Base-by-base conservation (phyloP, 306 rosid genomes). In the Vigna trinervia region DNA sequence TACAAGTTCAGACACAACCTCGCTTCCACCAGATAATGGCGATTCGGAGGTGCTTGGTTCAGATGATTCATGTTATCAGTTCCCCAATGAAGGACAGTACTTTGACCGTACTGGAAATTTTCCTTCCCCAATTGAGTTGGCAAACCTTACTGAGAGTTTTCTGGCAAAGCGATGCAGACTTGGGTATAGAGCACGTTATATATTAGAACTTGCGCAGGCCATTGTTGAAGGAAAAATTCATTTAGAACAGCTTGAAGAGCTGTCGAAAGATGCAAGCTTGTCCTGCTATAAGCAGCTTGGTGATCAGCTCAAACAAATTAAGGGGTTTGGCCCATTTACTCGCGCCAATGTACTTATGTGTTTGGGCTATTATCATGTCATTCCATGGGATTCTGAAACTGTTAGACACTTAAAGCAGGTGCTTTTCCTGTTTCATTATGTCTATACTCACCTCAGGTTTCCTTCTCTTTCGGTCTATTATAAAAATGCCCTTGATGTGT, bases 281-380 rank as follows among this genome's bases (percentile, higher is more conserved):
- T 58, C 73, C 60, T 78, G 46, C 79, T 88, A 88, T 19, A 1
- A 54, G 23, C 75, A 74, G 64, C 65, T 85, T 38, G 63, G 69
- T 5, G 83, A 75, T 43, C 75, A 81, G 77, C 73, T 88, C 68
- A 85, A 82, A 64, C 81, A 75, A 69, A 85, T 88, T 76, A 81
- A 84, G 50, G 91, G 89, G 12, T 88, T 88, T 70, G 91, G 91
- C 54, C 86, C 86, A 48, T 88, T 85, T 70, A 84, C 89, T 28
- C 34, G 86, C 36, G 85, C 88, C 54, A 85, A 88, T 74, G 89
- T 88, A 60, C 89, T 88, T 22, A 84, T 85, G 85, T 84, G 89
- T 73, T 62, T 88, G 88, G 89, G 88, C 38, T 81, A 81, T 80
- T 85, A 85, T 74, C 89, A 88, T 52, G 85, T 81, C 45, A 76